Percentiles rank a stretch among this genome's conserved stretches.
Conservation (phyloP, 441 rosid genomes). For the Manihot esculenta region DNA sequence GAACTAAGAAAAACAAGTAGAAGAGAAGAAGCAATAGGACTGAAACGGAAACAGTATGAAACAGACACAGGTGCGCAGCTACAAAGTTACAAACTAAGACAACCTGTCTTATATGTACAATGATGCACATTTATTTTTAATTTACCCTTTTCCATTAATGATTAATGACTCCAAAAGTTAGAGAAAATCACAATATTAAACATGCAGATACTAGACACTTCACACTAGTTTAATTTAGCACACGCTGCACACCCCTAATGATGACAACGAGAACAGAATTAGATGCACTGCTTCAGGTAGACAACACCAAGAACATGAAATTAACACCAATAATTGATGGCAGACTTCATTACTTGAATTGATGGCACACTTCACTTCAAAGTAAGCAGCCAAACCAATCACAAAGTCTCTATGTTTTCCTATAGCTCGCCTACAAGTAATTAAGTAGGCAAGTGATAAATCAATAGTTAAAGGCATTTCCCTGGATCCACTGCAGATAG, state of each 20-base stretch:
- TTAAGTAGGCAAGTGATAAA: background rate
- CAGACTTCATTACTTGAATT: background rate
- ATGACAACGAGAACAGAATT: background rate
- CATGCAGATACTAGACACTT: background rate
- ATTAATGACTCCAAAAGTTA: background rate
- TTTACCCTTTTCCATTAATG: background rate
- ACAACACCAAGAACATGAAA: background rate
- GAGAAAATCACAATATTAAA: background rate
- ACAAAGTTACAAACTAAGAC: background rate
- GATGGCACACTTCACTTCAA: background rate
- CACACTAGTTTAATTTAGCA: background rate
- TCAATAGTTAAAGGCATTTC: conserved; percentile 1
- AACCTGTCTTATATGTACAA: background rate
- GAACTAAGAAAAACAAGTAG: background rate
- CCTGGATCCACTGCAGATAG: background rate
- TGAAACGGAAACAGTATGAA: background rate
- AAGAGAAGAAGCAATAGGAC: background rate
- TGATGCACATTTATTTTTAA: background rate
- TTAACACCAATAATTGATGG: background rate
- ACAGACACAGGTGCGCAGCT: background rate
- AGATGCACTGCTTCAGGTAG: background rate
- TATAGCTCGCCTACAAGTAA: background rate
- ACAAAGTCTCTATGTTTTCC: background rate
- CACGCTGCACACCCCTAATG: background rate
- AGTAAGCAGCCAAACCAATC: background rate